Base-by-base conservation (phyloP, 495 filamentous ascomycete genomes). In the Xylaria grammica region DNA sequence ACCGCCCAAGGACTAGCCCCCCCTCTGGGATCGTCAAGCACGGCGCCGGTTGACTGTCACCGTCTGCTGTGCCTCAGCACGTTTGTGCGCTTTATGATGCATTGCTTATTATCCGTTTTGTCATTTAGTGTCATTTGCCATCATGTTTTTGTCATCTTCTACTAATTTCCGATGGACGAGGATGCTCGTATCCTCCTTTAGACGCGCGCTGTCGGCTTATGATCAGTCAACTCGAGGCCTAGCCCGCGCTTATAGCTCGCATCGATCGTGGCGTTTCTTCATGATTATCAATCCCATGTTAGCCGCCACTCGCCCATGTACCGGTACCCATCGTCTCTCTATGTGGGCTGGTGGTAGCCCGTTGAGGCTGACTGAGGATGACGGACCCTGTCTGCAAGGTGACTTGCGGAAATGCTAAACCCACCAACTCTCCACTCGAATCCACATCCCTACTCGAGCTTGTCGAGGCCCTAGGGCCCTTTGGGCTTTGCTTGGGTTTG, bases 311-410 rank as follows among this genome's bases (percentile, higher is more conserved):
- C 32, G 27, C 34, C n/a, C 32, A 58, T 49, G 56, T 49, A 54
- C 40, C 50, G 36, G 50, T 63, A 46, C 50, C 53, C 17, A 38
- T 34, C 30, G 29, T 27, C 26, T 50, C 26, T 50, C 53, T 51
- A 53, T 32, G 45, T 55, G 29, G 48, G 48, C 60, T 55, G 45
- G 50, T 27, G 51, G 22, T 56, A 9, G 58, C 50, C 62, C 51
- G 62, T 58, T 58, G 62, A 64, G 62, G 62, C 62, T 64, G 62
- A 64, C 60, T 54, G 42, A 29, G 45, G 51, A 61, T 62, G 60
- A 38, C 27, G 19, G 50, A 40, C 60, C 50, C 60, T 55, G 40
- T 40, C 60, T 55, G 40, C 60, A 46, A 48, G 50, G 60, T 55
- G 60, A 63, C 50, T 29, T 55, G 60, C 49, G 51, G 38, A 52